Evolutionary conservation across 2,329 filamentous ascomycete genomes (phyloP), one percentile per base, ranked within the genome.

Genomic region (Ceratocystis cubensis): DNA sequence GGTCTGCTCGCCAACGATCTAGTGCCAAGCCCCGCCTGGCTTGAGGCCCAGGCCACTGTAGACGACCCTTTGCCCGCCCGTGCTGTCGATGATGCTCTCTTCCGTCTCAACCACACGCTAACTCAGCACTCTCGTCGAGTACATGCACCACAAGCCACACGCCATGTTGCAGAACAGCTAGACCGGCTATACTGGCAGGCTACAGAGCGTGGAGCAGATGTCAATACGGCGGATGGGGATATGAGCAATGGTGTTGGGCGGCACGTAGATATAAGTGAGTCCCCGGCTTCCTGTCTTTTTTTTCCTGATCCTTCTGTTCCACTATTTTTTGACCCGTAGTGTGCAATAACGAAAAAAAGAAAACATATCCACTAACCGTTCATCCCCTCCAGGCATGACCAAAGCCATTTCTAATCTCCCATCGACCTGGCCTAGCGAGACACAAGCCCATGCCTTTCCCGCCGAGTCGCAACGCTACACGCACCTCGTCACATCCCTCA

Each of bases 81-180:
- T 67, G 75, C 78, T 22, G 75, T 87, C 66, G 81, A 85, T 70
- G 82, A 86, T 69, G 82, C 79, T 13, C 73, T 87, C 3, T 76
- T 78, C 69, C 79, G 79, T 50, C 77, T 88, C 13, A 88, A 88
- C 72, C 81, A 84, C 68, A 75, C 79, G 17, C 75, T 89, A 15
- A 81, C 82, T 70, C 84, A 87, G 70, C 88, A 91, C 73, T 81
- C 81, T 37, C 82, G 82, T 45, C 81, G 84, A 66, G 84, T 84
- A 4, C 89, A 89, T 73, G 81, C 84, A 17, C 81, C 85, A 0
- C 85, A 88, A 70, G 85, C 87, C n/a, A 84, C 81, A 64, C 81
- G 87, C 45, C 85, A 88, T 71, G 81, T 90, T 20, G 86, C 87
- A 1, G 86, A 89, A 76, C 87, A 91, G 76, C 84, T 91, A 53